Base-by-base conservation (phyloP, 306 rosid genomes). In the Prunus kanzakura region DNA sequence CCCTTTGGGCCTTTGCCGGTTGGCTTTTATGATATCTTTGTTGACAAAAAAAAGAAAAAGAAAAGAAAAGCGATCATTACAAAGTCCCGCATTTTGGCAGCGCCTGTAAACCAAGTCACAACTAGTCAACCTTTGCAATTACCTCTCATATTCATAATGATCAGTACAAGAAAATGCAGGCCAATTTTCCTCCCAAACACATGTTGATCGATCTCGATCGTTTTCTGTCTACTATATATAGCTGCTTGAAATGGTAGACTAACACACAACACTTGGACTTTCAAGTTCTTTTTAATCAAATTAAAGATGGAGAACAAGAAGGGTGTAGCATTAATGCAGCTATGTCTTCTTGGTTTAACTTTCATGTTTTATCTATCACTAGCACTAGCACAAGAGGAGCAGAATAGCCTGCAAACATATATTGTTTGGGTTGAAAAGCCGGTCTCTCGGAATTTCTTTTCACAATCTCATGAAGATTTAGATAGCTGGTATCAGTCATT, bases 401-500 rank as follows among this genome's bases (percentile, higher is more conserved):
- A 65, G 29, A 65, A 67, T 46, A 67, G 78, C 55, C 47, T 85
- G 18, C 15, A 64, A 72, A 27, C 29, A 27, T 27, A 27, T 27
- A 27, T 27, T 27, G 29, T 27, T 27, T 27, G 29, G 29, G 29
- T 89, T 20, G 68, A 76, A 30, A 88, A 78, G 68, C 91, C 90
- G 13, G 83, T 82, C 5, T 9, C 8, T 22, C 74, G 56, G 9
- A 69, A 67, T 56, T 30, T 77, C 7, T 50, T 76, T 0, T 50
- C 69, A 22, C 49, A 73, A 27, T 58, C 78, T 4, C 47, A 16
- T 62, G 67, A 83, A 16, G 87, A 91, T 63, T 55, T 87, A 29
- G 64, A 82, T 38, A 77, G 79, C 56, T 93, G 96, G 93, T 84
- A 93, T 47, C 68, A 46, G 1, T 80, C 95, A 45, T 91, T 93